A percentile compares a stretch with the other conserved stretches of the same genome.
Conservation (phyloP, 2,329 filamentous ascomycete genomes). For the Tolypocladium endophyticum region DNA sequence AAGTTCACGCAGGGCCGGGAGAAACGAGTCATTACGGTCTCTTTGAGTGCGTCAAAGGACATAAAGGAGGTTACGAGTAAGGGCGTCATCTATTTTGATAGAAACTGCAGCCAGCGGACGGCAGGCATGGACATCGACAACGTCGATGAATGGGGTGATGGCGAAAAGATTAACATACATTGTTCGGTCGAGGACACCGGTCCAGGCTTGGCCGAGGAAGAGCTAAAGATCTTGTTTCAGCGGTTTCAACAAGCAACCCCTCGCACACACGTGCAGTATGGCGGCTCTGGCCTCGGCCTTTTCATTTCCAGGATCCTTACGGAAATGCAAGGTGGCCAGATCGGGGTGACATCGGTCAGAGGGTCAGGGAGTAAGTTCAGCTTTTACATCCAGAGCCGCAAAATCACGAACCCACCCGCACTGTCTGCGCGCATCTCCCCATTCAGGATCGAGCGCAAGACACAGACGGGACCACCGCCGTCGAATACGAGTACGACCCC, state of each 20-base stretch:
- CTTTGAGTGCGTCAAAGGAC: slow-evolving; percentile 50
- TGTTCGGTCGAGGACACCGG: slow-evolving; percentile 66
- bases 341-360: slow-evolving; percentile 57
- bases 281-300: slow-evolving; percentile 58
- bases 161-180: slow-evolving; percentile 61
- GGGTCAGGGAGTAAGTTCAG: slow-evolving; percentile 65
- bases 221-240: slow-evolving; percentile 56
- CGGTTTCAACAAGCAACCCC: slow-evolving; percentile 60
- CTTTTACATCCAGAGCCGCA: slow-evolving; percentile 63
- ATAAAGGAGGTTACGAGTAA: slow-evolving; percentile 28
- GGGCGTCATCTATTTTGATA: slow-evolving; percentile 36
- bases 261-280: slow-evolving; percentile 62
- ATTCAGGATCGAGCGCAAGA: slow-evolving; percentile 23
- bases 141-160: slow-evolving; percentile 57
- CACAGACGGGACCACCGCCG: slow-evolving; percentile 6
- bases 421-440: slow-evolving; percentile 26
- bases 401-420: slow-evolving; percentile 30
- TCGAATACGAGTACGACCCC: slow-evolving; percentile 7
- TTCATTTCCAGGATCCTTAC: slow-evolving; percentile 70
- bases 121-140: slow-evolving; percentile 33
- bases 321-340: slow-evolving; percentile 68
- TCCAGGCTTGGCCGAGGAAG: slow-evolving; percentile 52
- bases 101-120: slow-evolving; percentile 25
- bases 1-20: slow-evolving; percentile 54
- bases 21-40: slow-evolving; percentile 49